phyloP scores from a whole-genome alignment of 306 rosid genomes.

The Chamaecrista fasciculata region DNA sequence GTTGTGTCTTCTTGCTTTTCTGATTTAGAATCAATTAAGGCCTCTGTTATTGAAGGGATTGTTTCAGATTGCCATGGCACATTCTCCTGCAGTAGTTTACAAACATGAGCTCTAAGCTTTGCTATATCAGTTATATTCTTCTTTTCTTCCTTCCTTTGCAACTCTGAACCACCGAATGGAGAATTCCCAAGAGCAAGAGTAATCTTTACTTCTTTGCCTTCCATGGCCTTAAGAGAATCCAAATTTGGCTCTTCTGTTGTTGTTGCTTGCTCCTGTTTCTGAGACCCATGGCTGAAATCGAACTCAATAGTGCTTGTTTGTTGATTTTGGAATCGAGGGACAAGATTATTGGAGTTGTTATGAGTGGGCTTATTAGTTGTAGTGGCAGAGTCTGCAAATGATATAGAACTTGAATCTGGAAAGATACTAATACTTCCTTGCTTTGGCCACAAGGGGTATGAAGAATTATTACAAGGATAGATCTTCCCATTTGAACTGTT shows the following conservation, averaged over 20 bases:
- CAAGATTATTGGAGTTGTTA: conserved; percentile 40
- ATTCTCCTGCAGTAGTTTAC: conserved; percentile 68
- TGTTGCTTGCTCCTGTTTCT: conserved; percentile 28
- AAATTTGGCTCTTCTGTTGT: conserved; percentile 41
- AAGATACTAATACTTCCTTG: conserved; percentile 34
- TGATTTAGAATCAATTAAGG: conserved; percentile 47
- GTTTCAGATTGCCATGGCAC: conserved; percentile 86
- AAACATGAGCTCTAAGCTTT: conserved; percentile 49
- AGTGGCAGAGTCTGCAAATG: conserved; percentile 43
- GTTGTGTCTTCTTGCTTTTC: conserved; percentile 38
- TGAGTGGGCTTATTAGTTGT: conserved; percentile 24
- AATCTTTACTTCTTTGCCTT: conserved; percentile 62
- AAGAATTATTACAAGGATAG: conserved; percentile 39
- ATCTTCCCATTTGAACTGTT: conserved; percentile 38
- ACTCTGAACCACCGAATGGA: conserved; percentile 41
- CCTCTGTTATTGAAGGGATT: conserved; percentile 67
- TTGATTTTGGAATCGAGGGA: conserved; percentile 52
- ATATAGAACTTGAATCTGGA: conserved; percentile 54
- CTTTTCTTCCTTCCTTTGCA: conserved; percentile 38
- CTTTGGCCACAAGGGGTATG: conserved; percentile 39
- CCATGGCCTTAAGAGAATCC: conserved; percentile 46
- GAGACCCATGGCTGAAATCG: conserved; percentile 43
- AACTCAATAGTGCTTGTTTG: conserved; percentile 75
- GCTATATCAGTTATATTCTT: conserved; percentile 39
- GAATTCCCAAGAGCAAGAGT: conserved; percentile 79